Conservation (phyloP, 495 filamentous ascomycete species). For the Usnea hakonensis region DNA sequence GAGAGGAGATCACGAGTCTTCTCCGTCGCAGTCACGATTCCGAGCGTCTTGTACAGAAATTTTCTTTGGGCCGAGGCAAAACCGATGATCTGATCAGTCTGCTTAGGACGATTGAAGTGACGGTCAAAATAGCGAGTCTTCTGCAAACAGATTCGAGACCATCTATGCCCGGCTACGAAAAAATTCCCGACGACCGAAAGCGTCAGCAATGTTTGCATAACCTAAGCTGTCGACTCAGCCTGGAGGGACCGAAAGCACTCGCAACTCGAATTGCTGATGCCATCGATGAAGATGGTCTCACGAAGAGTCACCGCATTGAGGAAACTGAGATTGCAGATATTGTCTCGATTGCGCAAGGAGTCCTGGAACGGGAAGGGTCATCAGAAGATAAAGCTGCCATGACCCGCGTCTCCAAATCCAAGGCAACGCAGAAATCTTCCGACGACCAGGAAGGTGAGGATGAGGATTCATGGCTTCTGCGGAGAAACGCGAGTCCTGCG, state of each 20-base stretch:
- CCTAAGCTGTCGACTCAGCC: conserved; percentile 54
- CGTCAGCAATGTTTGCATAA: conserved; percentile 36
- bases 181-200: conserved; percentile 26
- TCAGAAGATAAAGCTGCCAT: conserved; percentile 39
- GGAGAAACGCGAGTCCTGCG: conserved; percentile 54
- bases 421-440: conserved; percentile 27
- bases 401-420: conserved; percentile 38
- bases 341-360: conserved; percentile 58
- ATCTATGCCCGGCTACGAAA: conserved; percentile 26
- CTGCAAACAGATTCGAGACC: conserved; percentile 25
- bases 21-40: conserved; percentile 76
- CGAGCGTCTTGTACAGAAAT: conserved; percentile 84
- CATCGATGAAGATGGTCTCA: conserved; percentile 89
- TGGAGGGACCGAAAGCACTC: conserved; percentile 60
- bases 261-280: conserved; percentile 62
- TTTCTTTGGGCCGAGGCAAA: conserved; percentile 84
- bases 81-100: conserved; percentile 85
- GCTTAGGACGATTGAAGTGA: conserved; percentile 72
- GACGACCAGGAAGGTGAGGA: conserved; percentile 30
- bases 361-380: conserved; percentile 53
- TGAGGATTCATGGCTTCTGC: conserved; percentile 79
- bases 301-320: conserved; percentile 67
- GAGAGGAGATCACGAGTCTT: conserved; percentile 57
- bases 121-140: conserved; percentile 54
- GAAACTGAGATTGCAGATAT: conserved; percentile 61